phyloP scores from a whole-genome alignment of 1,284 basidiomycete species.

The Heterobasidion parviporum region DNA sequence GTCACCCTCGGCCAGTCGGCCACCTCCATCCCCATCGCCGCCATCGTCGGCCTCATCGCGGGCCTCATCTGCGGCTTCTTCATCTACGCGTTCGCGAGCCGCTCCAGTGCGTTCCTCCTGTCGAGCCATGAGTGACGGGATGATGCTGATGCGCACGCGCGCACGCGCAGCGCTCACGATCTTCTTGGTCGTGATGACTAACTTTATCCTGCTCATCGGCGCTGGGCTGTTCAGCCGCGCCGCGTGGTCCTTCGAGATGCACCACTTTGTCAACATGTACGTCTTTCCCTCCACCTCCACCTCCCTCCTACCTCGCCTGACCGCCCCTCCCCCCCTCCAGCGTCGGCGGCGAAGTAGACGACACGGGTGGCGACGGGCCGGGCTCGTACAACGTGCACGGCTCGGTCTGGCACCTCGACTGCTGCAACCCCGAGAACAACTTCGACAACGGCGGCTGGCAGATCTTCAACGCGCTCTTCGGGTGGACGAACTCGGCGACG shows the following conservation, averaged over 20 bases:
- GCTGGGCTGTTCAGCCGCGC: conserved; percentile 80
- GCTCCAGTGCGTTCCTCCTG: conserved; percentile 43
- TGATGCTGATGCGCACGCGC: conserved; percentile 1
- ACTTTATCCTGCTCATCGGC: conserved; percentile 85
- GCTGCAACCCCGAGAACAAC: conserved; percentile 68
- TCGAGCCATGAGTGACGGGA: no score
- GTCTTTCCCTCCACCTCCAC: conserved; percentile 8
- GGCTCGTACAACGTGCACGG: conserved; percentile 75
- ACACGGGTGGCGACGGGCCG: conserved; percentile 71
- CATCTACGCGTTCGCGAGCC: conserved; percentile 71
- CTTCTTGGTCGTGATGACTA: conserved; percentile 86
- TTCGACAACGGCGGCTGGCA: conserved; percentile 54
- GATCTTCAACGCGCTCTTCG: conserved; percentile 69
- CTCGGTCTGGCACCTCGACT: conserved; percentile 83
- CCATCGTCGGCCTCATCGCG: conserved; percentile 74
- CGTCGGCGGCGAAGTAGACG: conserved; percentile 73
- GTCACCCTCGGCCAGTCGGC: conserved; percentile 80
- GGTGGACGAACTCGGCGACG: conserved; percentile 69
- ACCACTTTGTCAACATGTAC: conserved; percentile 54
- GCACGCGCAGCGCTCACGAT: conserved; percentile 68
- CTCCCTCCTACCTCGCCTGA: neutral
- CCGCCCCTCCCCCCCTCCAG: conserved; percentile 16
- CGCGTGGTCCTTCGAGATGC: conserved; percentile 61
- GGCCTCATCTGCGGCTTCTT: conserved; percentile 64
- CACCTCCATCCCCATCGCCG: conserved; percentile 80